Evolutionary conservation across 2,329 filamentous ascomycete species (phyloP).

Genomic region (Monosporascus sp.): DNA sequence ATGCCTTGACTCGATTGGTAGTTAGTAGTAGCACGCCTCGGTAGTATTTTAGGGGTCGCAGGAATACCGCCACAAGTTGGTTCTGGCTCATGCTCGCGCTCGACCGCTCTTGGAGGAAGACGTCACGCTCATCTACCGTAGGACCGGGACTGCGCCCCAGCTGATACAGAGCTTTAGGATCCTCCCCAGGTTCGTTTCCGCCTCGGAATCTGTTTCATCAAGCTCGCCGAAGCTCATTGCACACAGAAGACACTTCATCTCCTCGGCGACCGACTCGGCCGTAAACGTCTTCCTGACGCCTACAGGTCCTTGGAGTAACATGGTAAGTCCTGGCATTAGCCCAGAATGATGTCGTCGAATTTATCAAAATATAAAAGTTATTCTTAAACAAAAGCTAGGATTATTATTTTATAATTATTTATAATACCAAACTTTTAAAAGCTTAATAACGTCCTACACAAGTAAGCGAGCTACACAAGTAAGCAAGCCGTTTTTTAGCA

Average conservation of each 20-base stretch:
- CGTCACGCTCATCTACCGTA: slow-evolving; percentile 12
- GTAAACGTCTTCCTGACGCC: slow-evolving; percentile 17
- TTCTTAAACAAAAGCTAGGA: slow-evolving; percentile 13
- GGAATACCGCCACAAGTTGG: slow-evolving; percentile 11
- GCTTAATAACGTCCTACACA: too few relatives aligned
- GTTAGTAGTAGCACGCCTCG: slow-evolving; percentile 8
- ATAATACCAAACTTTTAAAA: neutral
- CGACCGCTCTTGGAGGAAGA: slow-evolving; percentile 15
- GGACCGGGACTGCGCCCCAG: slow-evolving; percentile 17
- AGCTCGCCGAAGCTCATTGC: slow-evolving; percentile 17
- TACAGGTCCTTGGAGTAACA: slow-evolving; percentile 13
- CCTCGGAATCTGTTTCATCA: slow-evolving; percentile 8
- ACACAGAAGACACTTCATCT: slow-evolving; percentile 13
- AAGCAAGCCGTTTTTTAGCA: too few relatives aligned
- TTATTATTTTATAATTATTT: slow-evolving; percentile 13
- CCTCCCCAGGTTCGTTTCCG: slow-evolving; percentile 14
- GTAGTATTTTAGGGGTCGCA: slow-evolving; percentile 8
- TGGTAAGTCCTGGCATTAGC: slow-evolving; percentile 11
- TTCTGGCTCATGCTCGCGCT: slow-evolving; percentile 12
- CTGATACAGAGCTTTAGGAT: slow-evolving; percentile 11
- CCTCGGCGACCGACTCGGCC: slow-evolving; percentile 16
- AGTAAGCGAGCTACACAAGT: too few relatives aligned
- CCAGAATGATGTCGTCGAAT: slow-evolving; percentile 4
- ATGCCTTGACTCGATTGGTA: slow-evolving; percentile 6
- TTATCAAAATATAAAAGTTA: slow-evolving; percentile 5